Evolutionary conservation across 805 yeast genomes (phyloP), one percentile per base, ranked within the genome.

Genomic region (Nakazawaea ishiwadae): DNA sequence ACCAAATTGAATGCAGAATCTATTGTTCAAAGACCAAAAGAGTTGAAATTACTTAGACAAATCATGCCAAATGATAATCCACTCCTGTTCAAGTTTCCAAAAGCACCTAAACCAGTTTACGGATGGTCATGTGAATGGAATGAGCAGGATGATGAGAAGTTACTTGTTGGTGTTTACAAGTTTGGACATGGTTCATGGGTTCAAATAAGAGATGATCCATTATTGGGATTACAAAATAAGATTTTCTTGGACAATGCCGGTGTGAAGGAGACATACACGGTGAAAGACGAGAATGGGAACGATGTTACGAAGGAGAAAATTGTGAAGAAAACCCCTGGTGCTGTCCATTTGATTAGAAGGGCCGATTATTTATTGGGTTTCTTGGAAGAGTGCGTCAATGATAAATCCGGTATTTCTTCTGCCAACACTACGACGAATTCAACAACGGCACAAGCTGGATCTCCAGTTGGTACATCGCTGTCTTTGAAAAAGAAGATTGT

Each of bases 151-250:
- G 99, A 93, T 59, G 84, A 89, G 39, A 84, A 80, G 79, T 69
- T 93, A 40, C 60, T 93, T 46, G 77, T 85, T 27, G 99, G 99
- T 48, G 84, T 91, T 17, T 74, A 76, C 55, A 89, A 87, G 62
- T 90, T 90, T 62, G 99, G 99, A 0, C 90, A 88, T 60, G 98
- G 98, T 14, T 81, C 96, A 1, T 93, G 99, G 99, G 59, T 74
- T 3, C 90, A 85, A 55, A 90, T 93, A 35, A 73, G 99, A 56
- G 99, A 93, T 63, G 99, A 93, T 63, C 98, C 99, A 2, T 73
- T 87, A 39, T 70, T 93, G 44, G 90, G 89, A 9, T 68, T 93
- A 46, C 84, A 87, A 47, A 87, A 88, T 51, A 93, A 88, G 66
- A 65, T 93, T 50, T 93, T 79, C 54, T 69, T 93, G 51, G 82